These are phyloP conservation scores for Pseudoneurospora amorphoporcata DNA, from an alignment of 495 filamentous ascomycete genomes.

Conservation along the genomic window DNA sequence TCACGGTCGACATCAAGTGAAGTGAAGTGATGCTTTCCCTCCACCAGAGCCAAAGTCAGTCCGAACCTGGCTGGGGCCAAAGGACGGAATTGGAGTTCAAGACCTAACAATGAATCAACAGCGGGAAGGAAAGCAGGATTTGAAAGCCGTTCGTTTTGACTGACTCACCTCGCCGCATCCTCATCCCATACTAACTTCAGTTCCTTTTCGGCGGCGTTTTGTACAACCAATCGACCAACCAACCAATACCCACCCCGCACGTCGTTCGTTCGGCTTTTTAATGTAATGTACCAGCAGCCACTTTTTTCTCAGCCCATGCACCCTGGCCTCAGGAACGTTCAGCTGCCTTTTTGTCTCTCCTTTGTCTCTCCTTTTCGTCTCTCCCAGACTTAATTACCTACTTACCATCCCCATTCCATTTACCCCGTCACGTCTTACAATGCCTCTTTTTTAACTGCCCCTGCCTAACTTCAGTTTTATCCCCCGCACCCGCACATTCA, in stretches of 20 bases:
- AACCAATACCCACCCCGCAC: neutral
- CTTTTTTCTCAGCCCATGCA: neutral
- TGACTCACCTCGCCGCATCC: neutral
- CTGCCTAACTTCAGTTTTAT: too few species aligned
- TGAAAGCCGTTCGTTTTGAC: neutral
- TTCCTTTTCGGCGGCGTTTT: neutral
- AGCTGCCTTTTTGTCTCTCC: neutral
- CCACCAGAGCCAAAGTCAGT: neutral
- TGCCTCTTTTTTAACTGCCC: too few species aligned
- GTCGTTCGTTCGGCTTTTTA: neutral
- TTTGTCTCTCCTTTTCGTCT: too few species aligned
- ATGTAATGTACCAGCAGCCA: neutral
- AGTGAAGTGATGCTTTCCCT: neutral
- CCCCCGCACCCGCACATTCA: too few species aligned
- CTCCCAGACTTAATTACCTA: too few species aligned
- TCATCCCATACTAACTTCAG: neutral
- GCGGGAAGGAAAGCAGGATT: rapidly evolving
- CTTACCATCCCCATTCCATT: too few species aligned
- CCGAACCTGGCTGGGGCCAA: too few species aligned
- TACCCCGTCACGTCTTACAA: too few species aligned
- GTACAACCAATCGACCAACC: neutral
- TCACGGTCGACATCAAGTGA: neutral
- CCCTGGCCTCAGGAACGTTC: neutral
- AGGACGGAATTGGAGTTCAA: too few species aligned
- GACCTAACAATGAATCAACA: neutral